Evolutionary conservation across 1,284 basidiomycete genomes (phyloP).

Genomic region (Rhodotorula sp.): DNA sequence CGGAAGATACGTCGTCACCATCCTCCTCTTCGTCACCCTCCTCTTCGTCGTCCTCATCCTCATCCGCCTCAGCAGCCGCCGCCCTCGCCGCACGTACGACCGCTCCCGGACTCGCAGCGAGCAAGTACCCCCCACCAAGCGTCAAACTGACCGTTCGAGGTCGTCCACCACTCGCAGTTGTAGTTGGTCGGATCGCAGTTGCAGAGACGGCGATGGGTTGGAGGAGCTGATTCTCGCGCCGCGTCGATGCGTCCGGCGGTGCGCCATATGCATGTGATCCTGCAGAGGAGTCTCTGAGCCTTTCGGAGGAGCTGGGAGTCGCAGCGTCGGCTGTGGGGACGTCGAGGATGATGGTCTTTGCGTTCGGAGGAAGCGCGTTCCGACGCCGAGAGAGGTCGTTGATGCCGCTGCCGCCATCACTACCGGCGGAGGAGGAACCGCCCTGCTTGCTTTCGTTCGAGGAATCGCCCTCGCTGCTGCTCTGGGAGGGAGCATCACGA

Average conservation of each 20-base stretch:
- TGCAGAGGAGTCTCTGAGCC: too few species aligned
- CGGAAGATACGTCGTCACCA: too few species aligned
- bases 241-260: not conserved
- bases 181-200: not conserved
- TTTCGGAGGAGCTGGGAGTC: too few species aligned
- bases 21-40: not conserved
- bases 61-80: too few species aligned
- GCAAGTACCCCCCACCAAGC: conserved; percentile 9
- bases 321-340: not conserved
- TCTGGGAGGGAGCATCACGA: conserved; percentile 4
- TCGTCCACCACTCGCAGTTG: too few species aligned
- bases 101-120: conserved; percentile 3
- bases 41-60: conserved; percentile 1
- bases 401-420: too few species aligned
- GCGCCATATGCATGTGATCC: too few species aligned
- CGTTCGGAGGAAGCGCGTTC: not conserved
- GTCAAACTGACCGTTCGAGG: conserved; percentile 3
- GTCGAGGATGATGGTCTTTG: not conserved
- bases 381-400: not conserved
- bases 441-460: not conserved
- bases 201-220: not conserved
- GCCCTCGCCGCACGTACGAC: too few species aligned
- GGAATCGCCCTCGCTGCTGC: not conserved
- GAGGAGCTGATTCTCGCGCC: not conserved
- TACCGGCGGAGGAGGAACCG: not conserved